A percentile compares a stretch with the other conserved stretches of the same genome.
phyloP scores from a whole-genome alignment of 2,329 filamentous ascomycete species.

The Trichoderma hamatum region DNA sequence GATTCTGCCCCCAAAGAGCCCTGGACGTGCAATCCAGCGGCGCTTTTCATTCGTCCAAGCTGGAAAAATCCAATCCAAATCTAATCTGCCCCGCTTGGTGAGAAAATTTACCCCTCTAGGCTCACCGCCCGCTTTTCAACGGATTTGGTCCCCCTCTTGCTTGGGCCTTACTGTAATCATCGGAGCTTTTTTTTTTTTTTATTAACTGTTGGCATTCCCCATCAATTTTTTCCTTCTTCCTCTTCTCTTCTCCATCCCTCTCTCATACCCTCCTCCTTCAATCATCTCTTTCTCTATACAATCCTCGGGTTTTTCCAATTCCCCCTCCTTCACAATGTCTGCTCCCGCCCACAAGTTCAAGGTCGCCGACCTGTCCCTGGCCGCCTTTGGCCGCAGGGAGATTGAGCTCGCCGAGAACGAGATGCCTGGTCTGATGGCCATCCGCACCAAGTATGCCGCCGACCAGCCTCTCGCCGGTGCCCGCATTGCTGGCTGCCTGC shows the following conservation, averaged over 20 bases:
- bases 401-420: conserved; percentile 96
- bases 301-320: conserved; percentile 29
- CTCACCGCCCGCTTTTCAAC: conserved; percentile 35
- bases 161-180: background rate
- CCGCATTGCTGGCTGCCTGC: conserved; percentile 95
- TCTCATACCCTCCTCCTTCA: conserved; percentile 12
- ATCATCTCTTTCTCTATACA: background rate
- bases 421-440: conserved; percentile 98
- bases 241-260: conserved; percentile 32
- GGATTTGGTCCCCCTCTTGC: conserved; percentile 18
- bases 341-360: conserved; percentile 93
- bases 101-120: conserved; percentile 39
- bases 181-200: conserved; percentile 14
- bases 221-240: conserved; percentile 22
- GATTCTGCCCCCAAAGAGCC: background rate
- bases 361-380: conserved; percentile 97
- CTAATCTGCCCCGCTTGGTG: conserved; percentile 26
- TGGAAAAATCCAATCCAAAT: conserved; percentile 1
- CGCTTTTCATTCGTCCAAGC: conserved; percentile 1
- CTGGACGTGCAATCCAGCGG: conserved; percentile 2
- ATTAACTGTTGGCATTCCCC: conserved; percentile 14
- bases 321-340: conserved; percentile 54
- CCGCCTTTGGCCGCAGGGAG: conserved; percentile 98
- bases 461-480: conserved; percentile 95
- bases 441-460: conserved; percentile 83